These are phyloP conservation scores for Fusarium denticulatum DNA, from an alignment of 2,329 filamentous ascomycete species.

Conservation along the genomic window DNA sequence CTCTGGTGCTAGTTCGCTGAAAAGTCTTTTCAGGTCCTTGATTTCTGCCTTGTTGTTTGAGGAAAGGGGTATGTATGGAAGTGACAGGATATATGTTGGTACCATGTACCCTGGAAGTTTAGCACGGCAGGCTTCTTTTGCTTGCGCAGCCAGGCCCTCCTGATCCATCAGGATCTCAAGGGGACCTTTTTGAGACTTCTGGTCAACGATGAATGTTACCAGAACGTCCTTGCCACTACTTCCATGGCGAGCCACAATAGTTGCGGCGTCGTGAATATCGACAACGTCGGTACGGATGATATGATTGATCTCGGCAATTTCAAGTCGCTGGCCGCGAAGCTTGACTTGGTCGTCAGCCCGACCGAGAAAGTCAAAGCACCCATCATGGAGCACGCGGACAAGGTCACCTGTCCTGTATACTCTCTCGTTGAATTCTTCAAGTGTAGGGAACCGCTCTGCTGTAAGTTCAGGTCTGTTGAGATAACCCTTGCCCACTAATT, in stretches of 20 bases:
- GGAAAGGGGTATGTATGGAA: slow-evolving; percentile 80
- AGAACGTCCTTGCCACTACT: slow-evolving; percentile 83
- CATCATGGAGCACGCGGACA: slow-evolving; percentile 81
- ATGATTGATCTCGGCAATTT: slow-evolving; percentile 91
- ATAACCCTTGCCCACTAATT: slow-evolving; percentile 89
- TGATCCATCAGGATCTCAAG: slow-evolving; percentile 44
- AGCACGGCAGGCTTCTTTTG: slow-evolving; percentile 71
- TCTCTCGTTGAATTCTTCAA: slow-evolving; percentile 65
- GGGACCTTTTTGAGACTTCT: not conserved
- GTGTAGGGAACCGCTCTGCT: slow-evolving; percentile 75
- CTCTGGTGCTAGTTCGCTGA: slow-evolving; percentile 67
- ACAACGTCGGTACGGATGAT: slow-evolving; percentile 72
- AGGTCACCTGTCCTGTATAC: slow-evolving; percentile 92
- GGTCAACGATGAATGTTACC: slow-evolving; percentile 73
- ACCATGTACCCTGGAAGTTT: slow-evolving; percentile 88
- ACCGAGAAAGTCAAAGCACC: slow-evolving; percentile 87
- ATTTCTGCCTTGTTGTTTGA: slow-evolving; percentile 90
- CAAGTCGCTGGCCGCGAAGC: slow-evolving; percentile 85
- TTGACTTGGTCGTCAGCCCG: slow-evolving; percentile 93
- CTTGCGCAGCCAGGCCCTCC: slow-evolving; percentile 54
- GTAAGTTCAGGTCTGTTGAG: slow-evolving; percentile 84
- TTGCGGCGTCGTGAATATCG: slow-evolving; percentile 75
- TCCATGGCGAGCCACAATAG: slow-evolving; percentile 76
- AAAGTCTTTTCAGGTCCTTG: slow-evolving; percentile 74
- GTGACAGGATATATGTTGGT: slow-evolving; percentile 80